Conservation (phyloP, 1,284 basidiomycete species). For the Cryptococcus sp. region DNA sequence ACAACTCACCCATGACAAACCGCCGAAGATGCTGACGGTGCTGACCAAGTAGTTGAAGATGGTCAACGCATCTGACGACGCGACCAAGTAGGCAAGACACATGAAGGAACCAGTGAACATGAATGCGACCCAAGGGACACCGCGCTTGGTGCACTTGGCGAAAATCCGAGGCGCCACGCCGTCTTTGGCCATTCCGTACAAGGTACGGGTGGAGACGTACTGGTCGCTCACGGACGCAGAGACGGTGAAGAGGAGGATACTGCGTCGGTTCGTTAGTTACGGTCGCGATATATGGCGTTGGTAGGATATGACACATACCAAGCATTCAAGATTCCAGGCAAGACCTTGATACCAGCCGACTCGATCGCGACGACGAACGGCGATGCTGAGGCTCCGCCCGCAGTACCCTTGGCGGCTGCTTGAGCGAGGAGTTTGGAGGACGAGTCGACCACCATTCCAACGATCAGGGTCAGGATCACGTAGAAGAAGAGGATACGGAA, state of each 20-base stretch:
- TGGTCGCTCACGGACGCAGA: constrained; percentile 57
- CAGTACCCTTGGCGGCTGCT: constrained; percentile 60
- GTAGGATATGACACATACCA: constrained; percentile 14
- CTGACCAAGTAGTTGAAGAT: constrained; percentile 73
- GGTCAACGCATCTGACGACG: constrained; percentile 32
- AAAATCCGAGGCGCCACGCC: constrained; percentile 60
- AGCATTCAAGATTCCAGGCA: constrained; percentile 57
- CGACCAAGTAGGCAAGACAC: constrained; percentile 46
- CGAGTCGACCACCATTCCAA: constrained; percentile 62
- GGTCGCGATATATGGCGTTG: background rate
- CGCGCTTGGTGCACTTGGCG: constrained; percentile 50
- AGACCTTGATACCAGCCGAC: constrained; percentile 52
- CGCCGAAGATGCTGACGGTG: constrained; percentile 68
- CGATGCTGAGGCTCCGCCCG: constrained; percentile 65
- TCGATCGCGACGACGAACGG: constrained; percentile 69
- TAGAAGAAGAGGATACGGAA: constrained; percentile 70
- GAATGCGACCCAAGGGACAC: constrained; percentile 55
- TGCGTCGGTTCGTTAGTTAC: background rate
- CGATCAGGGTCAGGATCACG: constrained; percentile 56
- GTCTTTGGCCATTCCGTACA: constrained; percentile 58
- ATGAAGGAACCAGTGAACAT: constrained; percentile 48
- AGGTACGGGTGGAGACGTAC: constrained; percentile 58
- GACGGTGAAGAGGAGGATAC: constrained; percentile 49
- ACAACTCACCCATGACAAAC: constrained; percentile 62
- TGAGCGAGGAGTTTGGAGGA: constrained; percentile 46